phyloP scores from a whole-genome alignment of 345 rosid species.

The Viola odorata region DNA sequence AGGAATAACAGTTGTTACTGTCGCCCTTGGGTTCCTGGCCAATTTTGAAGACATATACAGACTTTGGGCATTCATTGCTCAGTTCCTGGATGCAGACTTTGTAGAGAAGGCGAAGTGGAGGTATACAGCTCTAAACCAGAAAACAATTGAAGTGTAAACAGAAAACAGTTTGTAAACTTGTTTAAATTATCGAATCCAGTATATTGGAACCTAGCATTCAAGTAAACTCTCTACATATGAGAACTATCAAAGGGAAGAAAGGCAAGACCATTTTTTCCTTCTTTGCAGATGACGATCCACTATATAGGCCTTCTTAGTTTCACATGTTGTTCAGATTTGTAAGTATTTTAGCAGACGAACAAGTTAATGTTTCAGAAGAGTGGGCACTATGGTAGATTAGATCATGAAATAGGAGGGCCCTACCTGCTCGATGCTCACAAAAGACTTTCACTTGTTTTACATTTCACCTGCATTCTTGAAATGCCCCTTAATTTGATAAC shows the following conservation, averaged over 20 bases:
- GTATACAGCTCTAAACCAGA: slow-evolving; percentile 61
- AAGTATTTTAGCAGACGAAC: slow-evolving; percentile 7
- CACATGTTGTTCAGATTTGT: neutral
- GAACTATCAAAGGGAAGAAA: neutral
- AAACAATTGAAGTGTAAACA: slow-evolving; percentile 50
- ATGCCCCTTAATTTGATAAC: neutral
- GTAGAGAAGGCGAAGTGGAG: slow-evolving; percentile 80
- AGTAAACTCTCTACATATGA: neutral
- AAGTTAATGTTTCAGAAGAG: neutral
- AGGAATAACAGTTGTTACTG: slow-evolving; percentile 62
- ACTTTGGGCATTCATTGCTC: slow-evolving; percentile 82
- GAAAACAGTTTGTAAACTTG: neutral
- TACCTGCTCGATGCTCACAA: too few relatives aligned
- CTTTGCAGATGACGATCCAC: slow-evolving; percentile 1
- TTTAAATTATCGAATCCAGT: slow-evolving; percentile 1
- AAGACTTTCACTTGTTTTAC: too few relatives aligned
- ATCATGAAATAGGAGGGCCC: too few relatives aligned
- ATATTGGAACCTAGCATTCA: neutral
- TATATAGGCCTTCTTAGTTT: neutral
- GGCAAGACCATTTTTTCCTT: slow-evolving; percentile 4
- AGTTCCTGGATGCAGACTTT: slow-evolving; percentile 83
- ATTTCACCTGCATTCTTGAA: neutral
- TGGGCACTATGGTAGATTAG: neutral
- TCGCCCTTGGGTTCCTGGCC: slow-evolving; percentile 72
- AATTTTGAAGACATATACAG: slow-evolving; percentile 75